phyloP scores from a whole-genome alignment of 164 flowering plant species.

The Dillenia suffruticosa region DNA sequence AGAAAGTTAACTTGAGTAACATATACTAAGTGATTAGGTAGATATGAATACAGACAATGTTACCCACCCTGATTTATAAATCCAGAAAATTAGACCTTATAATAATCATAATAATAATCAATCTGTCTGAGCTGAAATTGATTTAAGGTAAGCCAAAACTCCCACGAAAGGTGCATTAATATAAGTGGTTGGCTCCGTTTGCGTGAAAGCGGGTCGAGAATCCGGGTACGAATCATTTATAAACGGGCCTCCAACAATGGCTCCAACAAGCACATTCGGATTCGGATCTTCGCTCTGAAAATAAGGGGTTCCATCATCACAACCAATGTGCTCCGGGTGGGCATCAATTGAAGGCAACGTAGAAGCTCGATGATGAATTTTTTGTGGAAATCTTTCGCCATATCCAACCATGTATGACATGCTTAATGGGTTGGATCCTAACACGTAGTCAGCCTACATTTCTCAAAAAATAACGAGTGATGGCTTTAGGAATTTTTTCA shows the following conservation, averaged over 20 bases:
- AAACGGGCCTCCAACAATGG: constrained; percentile 54
- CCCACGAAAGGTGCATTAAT: constrained; percentile 60
- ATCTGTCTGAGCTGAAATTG: not conserved
- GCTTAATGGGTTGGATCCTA: constrained; percentile 44
- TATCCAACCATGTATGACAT: constrained; percentile 70
- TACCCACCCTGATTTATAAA: no score
- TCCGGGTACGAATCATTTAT: constrained; percentile 29
- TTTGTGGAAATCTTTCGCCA: constrained; percentile 37
- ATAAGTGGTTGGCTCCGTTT: constrained; percentile 53
- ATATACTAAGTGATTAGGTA: no score
- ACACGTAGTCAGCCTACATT: constrained; percentile 47
- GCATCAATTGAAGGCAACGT: constrained; percentile 30
- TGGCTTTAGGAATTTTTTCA: not conserved
- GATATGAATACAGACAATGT: no score
- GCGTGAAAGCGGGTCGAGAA: constrained; percentile 19
- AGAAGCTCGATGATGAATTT: constrained; percentile 48
- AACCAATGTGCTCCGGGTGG: constrained; percentile 22
- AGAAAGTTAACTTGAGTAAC: no score
- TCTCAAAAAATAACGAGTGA: not conserved
- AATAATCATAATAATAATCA: no score
- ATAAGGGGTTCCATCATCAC: constrained; percentile 29
- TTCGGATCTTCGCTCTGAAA: constrained; percentile 24
- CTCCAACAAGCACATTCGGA: constrained; percentile 40
- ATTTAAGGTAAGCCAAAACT: constrained; percentile 38
- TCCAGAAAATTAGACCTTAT: no score